Evolutionary conservation across 2,329 filamentous ascomycete species (phyloP).

Genomic region (Lasiodiplodia sp.): DNA sequence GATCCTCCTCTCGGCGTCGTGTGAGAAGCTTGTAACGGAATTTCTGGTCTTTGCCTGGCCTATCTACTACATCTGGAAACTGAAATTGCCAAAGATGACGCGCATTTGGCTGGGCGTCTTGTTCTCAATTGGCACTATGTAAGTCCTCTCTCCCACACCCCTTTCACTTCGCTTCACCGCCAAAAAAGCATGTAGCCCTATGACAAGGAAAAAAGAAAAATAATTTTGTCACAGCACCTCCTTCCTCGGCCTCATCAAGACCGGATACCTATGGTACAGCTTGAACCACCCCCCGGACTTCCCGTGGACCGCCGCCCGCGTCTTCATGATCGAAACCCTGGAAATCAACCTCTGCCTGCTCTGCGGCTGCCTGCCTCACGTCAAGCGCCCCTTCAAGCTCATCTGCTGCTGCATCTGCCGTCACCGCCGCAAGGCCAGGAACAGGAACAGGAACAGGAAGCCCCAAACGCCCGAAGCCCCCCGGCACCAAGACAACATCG

Average conservation of each 20-base stretch:
- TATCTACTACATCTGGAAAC: constrained; percentile 36
- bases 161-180: constrained; percentile 37
- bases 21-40: constrained; percentile 42
- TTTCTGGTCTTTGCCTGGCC: constrained; percentile 44
- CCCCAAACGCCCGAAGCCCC: too few species aligned
- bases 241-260: background rate
- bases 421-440: background rate
- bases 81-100: constrained; percentile 38
- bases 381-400: constrained; percentile 40
- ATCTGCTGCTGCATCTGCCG: constrained; percentile 56
- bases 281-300: background rate
- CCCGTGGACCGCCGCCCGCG: constrained; percentile 35
- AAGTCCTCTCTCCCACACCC: constrained; percentile 35
- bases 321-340: constrained; percentile 38
- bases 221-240: background rate
- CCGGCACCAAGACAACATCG: too few species aligned
- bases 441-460: too few species aligned
- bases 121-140: constrained; percentile 47
- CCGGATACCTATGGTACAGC: background rate
- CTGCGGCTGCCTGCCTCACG: constrained; percentile 41
- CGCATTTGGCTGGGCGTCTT: constrained; percentile 39
- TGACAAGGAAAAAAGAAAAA: background rate
- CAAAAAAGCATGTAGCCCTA: constrained; percentile 38
- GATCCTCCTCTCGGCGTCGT: constrained; percentile 36
- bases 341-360: constrained; percentile 40